These are phyloP conservation scores for Phytophthora cryptogea DNA, from an alignment of 352 stramenopile genomes.

Conservation along the genomic window DNA sequence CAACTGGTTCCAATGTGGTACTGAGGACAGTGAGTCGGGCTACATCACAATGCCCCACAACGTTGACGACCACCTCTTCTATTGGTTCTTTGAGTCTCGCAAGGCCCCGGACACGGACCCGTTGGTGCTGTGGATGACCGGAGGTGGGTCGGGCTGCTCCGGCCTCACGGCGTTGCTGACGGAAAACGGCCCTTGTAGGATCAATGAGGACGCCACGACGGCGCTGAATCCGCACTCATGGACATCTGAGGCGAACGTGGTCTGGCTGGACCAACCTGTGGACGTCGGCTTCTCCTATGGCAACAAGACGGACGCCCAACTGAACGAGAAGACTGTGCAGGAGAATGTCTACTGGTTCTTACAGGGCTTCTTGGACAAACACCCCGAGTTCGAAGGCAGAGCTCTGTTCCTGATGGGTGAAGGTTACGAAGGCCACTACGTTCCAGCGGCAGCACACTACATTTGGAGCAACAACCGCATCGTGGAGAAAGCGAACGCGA, in stretches of 20 bases:
- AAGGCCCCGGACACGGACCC: constrained; percentile 52
- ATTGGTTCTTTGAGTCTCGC: constrained; percentile 70
- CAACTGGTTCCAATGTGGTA: constrained; percentile 30
- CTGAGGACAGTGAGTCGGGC: constrained; percentile 43
- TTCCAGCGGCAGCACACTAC: constrained; percentile 51
- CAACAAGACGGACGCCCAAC: constrained; percentile 20
- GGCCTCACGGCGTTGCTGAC: constrained; percentile 44
- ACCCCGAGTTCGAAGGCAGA: constrained; percentile 53
- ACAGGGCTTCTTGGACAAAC: constrained; percentile 52
- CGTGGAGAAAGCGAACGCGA: constrained; percentile 18
- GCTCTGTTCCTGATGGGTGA: constrained; percentile 60
- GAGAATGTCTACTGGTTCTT: constrained; percentile 64
- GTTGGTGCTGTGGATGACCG: constrained; percentile 73
- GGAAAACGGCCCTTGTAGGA: constrained; percentile 61
- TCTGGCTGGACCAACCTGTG: constrained; percentile 64
- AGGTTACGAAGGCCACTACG: constrained; percentile 62
- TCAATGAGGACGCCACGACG: constrained; percentile 42
- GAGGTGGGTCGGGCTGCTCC: constrained; percentile 43
- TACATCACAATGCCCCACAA: constrained; percentile 46
- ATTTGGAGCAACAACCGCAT: constrained; percentile 38
- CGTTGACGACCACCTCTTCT: constrained; percentile 54
- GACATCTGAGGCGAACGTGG: constrained; percentile 56
- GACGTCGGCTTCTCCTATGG: constrained; percentile 55
- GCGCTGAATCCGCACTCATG: constrained; percentile 53
- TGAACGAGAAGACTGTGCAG: constrained; percentile 36